Base-by-base conservation (phyloP, 331 rosid genomes). In the Telfairia occidentalis region DNA sequence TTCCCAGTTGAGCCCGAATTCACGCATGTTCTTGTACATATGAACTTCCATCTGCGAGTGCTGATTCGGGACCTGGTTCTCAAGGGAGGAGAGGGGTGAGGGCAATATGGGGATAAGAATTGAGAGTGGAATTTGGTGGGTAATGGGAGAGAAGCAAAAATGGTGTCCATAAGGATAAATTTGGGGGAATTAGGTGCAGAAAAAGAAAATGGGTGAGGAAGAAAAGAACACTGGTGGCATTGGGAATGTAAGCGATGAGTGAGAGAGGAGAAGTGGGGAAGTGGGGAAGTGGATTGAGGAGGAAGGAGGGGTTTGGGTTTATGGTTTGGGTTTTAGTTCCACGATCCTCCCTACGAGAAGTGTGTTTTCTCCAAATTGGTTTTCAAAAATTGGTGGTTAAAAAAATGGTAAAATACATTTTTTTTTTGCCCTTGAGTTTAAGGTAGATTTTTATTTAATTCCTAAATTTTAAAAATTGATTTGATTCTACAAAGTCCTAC, bases 1-100 rank as follows among this genome's bases (percentile, higher is more conserved):
- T 48, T 64, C 7, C 72, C 74, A 63, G 54, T 64, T 4, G 87
- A 69, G 55, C 76, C 38, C 7, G 77, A 76, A 73, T n/a, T 82
- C 30, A 43, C n/a, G 54, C 55, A n/a, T 2, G 11, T 59, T 18
- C 59, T 60, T 23, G 70, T 58, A 23, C 18, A 19, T 24, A 16
- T 43, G 71, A 59, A 38, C 42, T 1, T 28, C 30, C 53, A 75
- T 43, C 72, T 43, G 23, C 35, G 54, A n/a, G 40, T 30, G 11
- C 34, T 21, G 21, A 3, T n/a, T 45, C 72, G 49, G 43, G 7
- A 32, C 42, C 29, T 7, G 32, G 78, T 59, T 40, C 19, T 59
- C 11, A 75, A 28, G 24, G 32, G 78, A 7, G 72, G 19, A 5
- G 55, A 59, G 16, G 75, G 9, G 7, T 23, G 53, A 54, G 8